Evolutionary conservation across 2,329 filamentous ascomycete genomes (phyloP), one percentile per base, ranked within the genome.

Genomic region (Trichoderma simmonsii): DNA sequence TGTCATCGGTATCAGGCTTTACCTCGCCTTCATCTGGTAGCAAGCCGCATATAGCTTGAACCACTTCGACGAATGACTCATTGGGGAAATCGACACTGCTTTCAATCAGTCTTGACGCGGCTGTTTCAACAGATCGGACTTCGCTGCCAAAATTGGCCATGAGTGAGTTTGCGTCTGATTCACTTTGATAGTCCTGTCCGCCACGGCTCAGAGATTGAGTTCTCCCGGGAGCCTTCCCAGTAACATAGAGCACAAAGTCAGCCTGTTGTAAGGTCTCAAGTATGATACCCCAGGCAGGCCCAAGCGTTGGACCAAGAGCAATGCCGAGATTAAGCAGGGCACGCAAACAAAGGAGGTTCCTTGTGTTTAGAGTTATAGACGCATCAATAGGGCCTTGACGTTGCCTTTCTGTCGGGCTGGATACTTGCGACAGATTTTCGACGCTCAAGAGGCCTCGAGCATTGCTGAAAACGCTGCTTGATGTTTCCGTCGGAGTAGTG

Each of bases 251-350:
- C 4, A 98, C 91, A 74, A 97, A 90, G 77, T 98, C 96, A 3
- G 95, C 95, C 80, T 98, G 93, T 77, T 98, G 94, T 8, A 99
- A 83, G 0, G 95, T 97, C 77, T 97, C 95, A 1, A 99, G 87
- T 18, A 99, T 86, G 72, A 99, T 98, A 1, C 90, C 91, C 93
- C 97, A 99, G 1, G 95, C 93, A 15, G 88, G 86, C 43, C 92
- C 91, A 1, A 99, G 85, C 0, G 94, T 97, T 3, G 96, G 94
- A 0, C 96, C 96, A 1, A 99, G 83, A 3, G 96, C 96, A 77
- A 98, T 99, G 2, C 96, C 96, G 4, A 99, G 83, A 76, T 99
- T 99, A n/a, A 99, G 84, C 18, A 99, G 85, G 34, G 96, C 96
- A 77, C 97, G 87, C 57, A 99, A 84, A 77, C 96, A 99, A 1